Base-by-base conservation (phyloP, 2,329 filamentous ascomycete genomes). In the Colletotrichum falcatum region DNA sequence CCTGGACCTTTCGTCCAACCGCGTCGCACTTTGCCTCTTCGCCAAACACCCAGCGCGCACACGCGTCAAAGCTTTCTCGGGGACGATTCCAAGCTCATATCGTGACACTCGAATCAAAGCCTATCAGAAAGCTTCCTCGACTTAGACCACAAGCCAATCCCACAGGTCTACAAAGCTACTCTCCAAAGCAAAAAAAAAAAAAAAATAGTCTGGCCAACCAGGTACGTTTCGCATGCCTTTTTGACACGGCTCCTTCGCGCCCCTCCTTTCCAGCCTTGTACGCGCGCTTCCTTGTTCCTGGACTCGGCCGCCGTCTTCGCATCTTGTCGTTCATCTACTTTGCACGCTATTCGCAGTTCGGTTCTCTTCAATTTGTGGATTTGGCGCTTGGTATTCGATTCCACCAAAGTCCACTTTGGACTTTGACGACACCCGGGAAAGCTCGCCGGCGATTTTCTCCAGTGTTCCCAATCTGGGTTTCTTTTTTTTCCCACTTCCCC, bases 1-100 rank as follows among this genome's bases (percentile, higher is more conserved):
- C 74, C 73, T 75, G 67, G 71, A 66, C 71, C 69, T 66, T 60
- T 70, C 55, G 65, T 55, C 65, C 71, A 72, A 72, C 64, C 67
- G 67, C 64, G 61, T 72, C 68, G 68, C 74, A 66, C 60, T 67
- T 56, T 60, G 66, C 59, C 53, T 59, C 58, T 71, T 37, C 48
- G 61, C 56, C 68, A 65, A 48, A 44, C 35, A 55, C 30, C 28
- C 30, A 42, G 26, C 42, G 63, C 67, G 54, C 51, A 61, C 49
- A 59, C 66, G 66, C 66, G 61, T 64, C 66, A 70, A 62, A 72
- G 48, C 61, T 72, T 65, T 59, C 65, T 54, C n/a, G 49, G 61
- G 49, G 61, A 58, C 66, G 66, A 70, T 59, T 59, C 53, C 67
- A 70, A 70, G 67, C 58, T 54, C 67, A 46, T 33, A 63, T 70